Percentiles rank a stretch among this genome's conserved stretches.
phyloP scores from a whole-genome alignment of 1,139 yeast species.

The Groenewaldozyma auringiensis region DNA sequence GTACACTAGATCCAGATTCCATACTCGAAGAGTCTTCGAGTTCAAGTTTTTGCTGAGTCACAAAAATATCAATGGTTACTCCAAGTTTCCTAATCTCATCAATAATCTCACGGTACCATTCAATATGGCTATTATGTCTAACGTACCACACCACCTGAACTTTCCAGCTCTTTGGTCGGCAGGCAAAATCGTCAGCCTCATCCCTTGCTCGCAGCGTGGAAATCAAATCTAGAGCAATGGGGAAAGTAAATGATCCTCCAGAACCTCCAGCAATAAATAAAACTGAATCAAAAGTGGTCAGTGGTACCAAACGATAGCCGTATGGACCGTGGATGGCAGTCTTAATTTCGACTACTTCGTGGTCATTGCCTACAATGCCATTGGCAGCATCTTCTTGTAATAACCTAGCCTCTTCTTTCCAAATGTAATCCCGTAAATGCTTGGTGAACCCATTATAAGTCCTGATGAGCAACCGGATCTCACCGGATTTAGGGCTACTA shows the following conservation, averaged over 20 bases:
- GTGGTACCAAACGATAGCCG: constrained; percentile 39
- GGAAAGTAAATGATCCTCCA: constrained; percentile 42
- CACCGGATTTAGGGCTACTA: constrained; percentile 35
- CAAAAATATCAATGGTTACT: constrained; percentile 25
- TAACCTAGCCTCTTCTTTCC: constrained; percentile 18
- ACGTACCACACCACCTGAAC: constrained; percentile 37
- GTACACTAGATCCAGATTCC: not conserved
- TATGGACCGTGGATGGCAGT: constrained; percentile 40
- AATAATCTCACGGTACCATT: constrained; percentile 37
- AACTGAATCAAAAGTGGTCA: constrained; percentile 38
- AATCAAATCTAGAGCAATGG: constrained; percentile 39
- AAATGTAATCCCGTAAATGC: constrained; percentile 30
- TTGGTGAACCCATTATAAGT: constrained; percentile 41
- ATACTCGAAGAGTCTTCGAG: not conserved
- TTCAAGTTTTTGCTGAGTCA: constrained; percentile 28
- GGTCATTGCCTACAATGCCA: not conserved
- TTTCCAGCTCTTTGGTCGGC: constrained; percentile 31
- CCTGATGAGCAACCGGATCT: constrained; percentile 37
- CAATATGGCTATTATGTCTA: constrained; percentile 24
- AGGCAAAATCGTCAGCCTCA: constrained; percentile 29
- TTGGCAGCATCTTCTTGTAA: constrained; percentile 1
- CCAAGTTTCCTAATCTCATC: constrained; percentile 18
- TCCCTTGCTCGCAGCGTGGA: constrained; percentile 17
- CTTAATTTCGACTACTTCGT: constrained; percentile 25
- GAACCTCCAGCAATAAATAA: constrained; percentile 41